phyloP scores from a whole-genome alignment of 1,284 basidiomycete genomes.

The Chondrostereum purpureum region DNA sequence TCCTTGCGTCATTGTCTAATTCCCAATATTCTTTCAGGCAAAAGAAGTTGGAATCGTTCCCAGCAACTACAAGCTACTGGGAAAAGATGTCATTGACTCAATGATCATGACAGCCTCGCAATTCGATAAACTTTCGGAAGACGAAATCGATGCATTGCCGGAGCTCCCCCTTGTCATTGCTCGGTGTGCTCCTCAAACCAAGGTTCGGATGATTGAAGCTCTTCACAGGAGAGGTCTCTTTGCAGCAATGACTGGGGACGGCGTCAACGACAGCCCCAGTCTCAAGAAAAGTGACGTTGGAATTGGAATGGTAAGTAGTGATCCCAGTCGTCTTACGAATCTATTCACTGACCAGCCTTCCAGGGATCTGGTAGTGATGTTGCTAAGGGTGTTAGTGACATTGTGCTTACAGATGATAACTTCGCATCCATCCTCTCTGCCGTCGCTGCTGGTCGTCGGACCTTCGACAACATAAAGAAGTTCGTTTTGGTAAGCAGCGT shows the following conservation, averaged over 20 bases:
- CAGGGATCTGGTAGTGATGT: not conserved
- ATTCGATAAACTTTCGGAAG: slow-evolving; percentile 60
- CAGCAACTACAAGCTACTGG: not conserved
- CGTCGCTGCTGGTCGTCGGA: not conserved
- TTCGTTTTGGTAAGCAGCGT: not conserved
- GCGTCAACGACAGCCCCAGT: slow-evolving; percentile 67
- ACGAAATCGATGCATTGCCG: slow-evolving; percentile 40
- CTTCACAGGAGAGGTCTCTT: slow-evolving; percentile 32
- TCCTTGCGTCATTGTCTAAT: not conserved
- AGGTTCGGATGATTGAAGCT: slow-evolving; percentile 45
- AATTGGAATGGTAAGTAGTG: not conserved
- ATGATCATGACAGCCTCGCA: slow-evolving; percentile 26
- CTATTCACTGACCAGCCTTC: not conserved
- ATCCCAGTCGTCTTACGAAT: not conserved
- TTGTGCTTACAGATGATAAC: slow-evolving; percentile 44
- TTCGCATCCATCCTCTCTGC: slow-evolving; percentile 45
- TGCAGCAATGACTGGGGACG: slow-evolving; percentile 46
- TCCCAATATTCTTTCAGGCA: slow-evolving; percentile 24
- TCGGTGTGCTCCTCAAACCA: slow-evolving; percentile 41
- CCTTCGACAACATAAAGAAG: not conserved
- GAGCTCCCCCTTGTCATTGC: slow-evolving; percentile 37
- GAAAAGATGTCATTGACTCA: slow-evolving; percentile 23
- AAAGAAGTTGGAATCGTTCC: slow-evolving; percentile 43
- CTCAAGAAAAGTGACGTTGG: slow-evolving; percentile 33
- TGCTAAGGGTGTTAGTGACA: not conserved